Conservation (phyloP, 2,329 filamentous ascomycete genomes). For the Penicillium sp. region DNA sequence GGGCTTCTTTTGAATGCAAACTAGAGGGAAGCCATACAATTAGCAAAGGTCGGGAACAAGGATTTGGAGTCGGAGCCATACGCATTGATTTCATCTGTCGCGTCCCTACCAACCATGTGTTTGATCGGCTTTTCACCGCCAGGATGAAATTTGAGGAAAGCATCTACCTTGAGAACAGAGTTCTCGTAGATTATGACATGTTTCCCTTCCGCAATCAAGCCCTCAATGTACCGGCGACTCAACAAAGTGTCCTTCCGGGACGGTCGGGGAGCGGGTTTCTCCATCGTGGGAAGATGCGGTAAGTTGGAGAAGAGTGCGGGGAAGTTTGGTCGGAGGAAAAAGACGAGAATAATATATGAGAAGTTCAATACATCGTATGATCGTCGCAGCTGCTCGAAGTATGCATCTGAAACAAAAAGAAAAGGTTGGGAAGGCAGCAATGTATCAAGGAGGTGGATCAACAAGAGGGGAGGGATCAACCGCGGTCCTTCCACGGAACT, state of each 20-base stretch:
- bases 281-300: slow-evolving; percentile 17
- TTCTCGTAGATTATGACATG: slow-evolving; percentile 78
- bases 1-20: slow-evolving; percentile 78
- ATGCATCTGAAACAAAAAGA: background rate
- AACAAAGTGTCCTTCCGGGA: slow-evolving; percentile 52
- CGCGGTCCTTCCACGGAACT: slow-evolving; percentile 3
- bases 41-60: slow-evolving; percentile 1
- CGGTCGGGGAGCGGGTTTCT: slow-evolving; percentile 18
- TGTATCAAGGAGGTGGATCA: slow-evolving; percentile 18
- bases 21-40: slow-evolving; percentile 47
- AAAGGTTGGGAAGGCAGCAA: slow-evolving; percentile 9
- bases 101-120: slow-evolving; percentile 93
- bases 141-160: slow-evolving; percentile 86
- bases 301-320: background rate
- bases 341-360: background rate
- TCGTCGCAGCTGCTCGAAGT: background rate
- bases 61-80: slow-evolving; percentile 48
- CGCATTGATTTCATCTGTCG: slow-evolving; percentile 91
- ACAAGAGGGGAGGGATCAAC: slow-evolving; percentile 23
- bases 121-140: slow-evolving; percentile 87
- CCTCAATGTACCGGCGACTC: slow-evolving; percentile 69
- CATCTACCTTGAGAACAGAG: slow-evolving; percentile 81
- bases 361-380: slow-evolving; percentile 1
- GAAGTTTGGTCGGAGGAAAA: background rate
- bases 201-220: slow-evolving; percentile 76